phyloP scores from a whole-genome alignment of 73 alveolate genomes.

The Paramecium pentaurelia region DNA sequence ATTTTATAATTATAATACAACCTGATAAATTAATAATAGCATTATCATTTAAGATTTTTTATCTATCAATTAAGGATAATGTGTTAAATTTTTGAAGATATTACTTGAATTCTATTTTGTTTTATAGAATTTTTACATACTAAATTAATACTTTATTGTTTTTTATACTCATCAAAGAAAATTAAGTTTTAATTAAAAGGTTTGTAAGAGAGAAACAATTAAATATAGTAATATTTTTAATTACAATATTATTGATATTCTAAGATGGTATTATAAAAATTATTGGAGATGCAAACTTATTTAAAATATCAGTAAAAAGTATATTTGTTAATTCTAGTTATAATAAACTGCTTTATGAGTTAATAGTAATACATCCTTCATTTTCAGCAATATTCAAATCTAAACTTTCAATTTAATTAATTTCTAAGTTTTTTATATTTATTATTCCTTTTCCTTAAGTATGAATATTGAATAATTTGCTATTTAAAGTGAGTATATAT shows the following conservation, averaged over 20 bases:
- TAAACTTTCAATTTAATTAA: not conserved
- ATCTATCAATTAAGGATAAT: not conserved
- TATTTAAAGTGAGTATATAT: not conserved
- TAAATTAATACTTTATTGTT: not conserved
- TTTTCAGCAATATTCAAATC: not conserved
- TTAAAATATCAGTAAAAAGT: not conserved
- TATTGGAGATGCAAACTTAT: not conserved
- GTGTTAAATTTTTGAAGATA: not conserved
- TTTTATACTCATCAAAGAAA: not conserved
- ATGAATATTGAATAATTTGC: not conserved
- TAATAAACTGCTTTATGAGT: not conserved
- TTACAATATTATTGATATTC: not conserved
- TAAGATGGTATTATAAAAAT: not conserved
- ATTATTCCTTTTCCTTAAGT: not conserved
- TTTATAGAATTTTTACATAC: not conserved
- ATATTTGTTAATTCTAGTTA: not conserved
- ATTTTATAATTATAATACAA: not conserved
- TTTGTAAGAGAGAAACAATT: not conserved
- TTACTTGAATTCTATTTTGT: not conserved
- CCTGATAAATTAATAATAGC: not conserved
- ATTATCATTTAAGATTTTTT: not conserved
- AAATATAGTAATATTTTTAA: not conserved
- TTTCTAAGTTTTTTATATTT: not conserved
- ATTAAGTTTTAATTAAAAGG: not conserved
- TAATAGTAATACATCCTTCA: not conserved